phyloP scores from a whole-genome alignment of 306 rosid species.

The Abrus precatorius region DNA sequence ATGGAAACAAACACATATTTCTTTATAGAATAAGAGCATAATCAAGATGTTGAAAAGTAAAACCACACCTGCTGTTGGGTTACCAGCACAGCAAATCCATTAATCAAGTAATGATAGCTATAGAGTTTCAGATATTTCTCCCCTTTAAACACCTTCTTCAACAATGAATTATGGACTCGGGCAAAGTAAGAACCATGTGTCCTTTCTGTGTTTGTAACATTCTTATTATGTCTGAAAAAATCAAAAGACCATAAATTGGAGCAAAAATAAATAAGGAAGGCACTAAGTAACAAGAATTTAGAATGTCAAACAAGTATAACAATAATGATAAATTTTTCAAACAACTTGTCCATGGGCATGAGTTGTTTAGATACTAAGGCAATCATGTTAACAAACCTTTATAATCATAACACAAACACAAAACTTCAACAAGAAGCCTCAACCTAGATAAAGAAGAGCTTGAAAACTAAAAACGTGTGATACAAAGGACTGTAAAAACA shows the following conservation, averaged over 20 bases:
- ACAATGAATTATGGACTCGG: constrained; percentile 79
- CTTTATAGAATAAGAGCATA: background rate
- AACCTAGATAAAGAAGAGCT: background rate
- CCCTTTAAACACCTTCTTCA: constrained; percentile 79
- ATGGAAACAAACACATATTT: constrained; percentile 18
- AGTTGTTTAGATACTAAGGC: constrained; percentile 26
- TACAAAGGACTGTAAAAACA: background rate
- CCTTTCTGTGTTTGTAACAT: constrained; percentile 60
- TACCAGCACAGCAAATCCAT: constrained; percentile 89
- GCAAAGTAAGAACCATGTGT: constrained; percentile 62
- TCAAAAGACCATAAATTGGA: background rate
- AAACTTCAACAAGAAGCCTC: constrained; percentile 48
- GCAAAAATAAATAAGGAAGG: constrained; percentile 7
- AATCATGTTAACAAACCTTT: constrained; percentile 37
- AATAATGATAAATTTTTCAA: constrained; percentile 7
- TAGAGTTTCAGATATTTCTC: constrained; percentile 90
- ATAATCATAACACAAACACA: constrained; percentile 9
- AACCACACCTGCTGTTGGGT: constrained; percentile 80
- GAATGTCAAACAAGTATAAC: constrained; percentile 28
- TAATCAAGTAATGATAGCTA: constrained; percentile 95
- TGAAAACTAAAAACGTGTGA: background rate
- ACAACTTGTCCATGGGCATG: constrained; percentile 20
- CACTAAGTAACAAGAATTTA: background rate
- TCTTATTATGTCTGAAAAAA: constrained; percentile 52
- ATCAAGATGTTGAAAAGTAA: constrained; percentile 27